phyloP scores from a whole-genome alignment of 2,329 filamentous ascomycete genomes.

The Sclerotinia nivalis region DNA sequence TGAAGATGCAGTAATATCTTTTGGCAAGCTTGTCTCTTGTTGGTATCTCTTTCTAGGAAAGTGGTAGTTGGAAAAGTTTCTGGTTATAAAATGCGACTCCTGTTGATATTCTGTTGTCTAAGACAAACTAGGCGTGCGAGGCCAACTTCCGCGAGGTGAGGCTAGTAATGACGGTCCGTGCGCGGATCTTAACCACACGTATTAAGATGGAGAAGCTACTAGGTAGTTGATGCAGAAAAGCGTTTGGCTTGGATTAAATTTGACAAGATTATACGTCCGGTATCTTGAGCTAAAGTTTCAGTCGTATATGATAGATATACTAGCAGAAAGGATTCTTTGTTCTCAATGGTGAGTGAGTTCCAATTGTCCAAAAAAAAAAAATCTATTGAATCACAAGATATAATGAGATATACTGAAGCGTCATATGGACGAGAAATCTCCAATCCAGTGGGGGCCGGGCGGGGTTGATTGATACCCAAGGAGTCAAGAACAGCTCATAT shows the following conservation, averaged over 20 bases:
- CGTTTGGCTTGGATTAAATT: background rate
- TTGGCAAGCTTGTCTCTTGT: background rate
- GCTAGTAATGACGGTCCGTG: conserved; percentile 22
- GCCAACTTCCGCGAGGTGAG: conserved; percentile 21
- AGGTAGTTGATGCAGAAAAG: conserved; percentile 3
- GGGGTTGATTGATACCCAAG: conserved; percentile 18
- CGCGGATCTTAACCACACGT: conserved; percentile 3
- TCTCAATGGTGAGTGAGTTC: background rate
- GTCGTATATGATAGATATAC: background rate
- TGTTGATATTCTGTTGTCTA: conserved; percentile 24
- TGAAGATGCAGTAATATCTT: background rate
- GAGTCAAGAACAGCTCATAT: conserved; percentile 11
- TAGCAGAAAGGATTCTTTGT: background rate
- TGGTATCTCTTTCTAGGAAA: conserved; percentile 11
- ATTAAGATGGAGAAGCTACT: background rate
- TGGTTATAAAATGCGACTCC: conserved; percentile 9
- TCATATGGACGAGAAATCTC: conserved; percentile 11
- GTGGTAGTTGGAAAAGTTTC: conserved; percentile 1
- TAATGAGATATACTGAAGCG: too few species aligned
- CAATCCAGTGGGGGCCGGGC: background rate
- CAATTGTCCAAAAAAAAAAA: background rate
- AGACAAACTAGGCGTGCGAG: conserved; percentile 23
- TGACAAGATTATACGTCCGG: background rate
- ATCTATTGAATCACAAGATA: background rate
- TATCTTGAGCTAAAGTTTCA: background rate